These are phyloP conservation scores for Pouteria campechiana DNA, from an alignment of 179 eudicot species.

Conservation along the genomic window DNA sequence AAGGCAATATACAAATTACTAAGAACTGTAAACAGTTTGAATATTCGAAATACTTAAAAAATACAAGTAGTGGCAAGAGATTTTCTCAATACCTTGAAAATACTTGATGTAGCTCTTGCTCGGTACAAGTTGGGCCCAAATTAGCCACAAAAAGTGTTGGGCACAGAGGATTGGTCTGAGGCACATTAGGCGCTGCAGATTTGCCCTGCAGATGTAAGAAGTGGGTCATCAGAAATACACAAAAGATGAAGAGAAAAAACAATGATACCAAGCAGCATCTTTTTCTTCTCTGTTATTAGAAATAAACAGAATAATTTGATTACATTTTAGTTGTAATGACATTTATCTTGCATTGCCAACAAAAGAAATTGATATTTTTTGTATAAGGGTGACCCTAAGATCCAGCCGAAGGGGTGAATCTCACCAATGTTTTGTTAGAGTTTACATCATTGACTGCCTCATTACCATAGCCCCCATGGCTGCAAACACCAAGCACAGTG, in stretches of 20 bases:
- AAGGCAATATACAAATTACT: not conserved
- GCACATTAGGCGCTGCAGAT: slow-evolving; percentile 20
- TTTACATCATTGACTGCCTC: slow-evolving; percentile 26
- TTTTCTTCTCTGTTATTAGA: too few species aligned
- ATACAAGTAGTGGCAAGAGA: not conserved
- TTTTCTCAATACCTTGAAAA: slow-evolving; percentile 48
- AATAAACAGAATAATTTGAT: too few species aligned
- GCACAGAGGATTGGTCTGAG: slow-evolving; percentile 54
- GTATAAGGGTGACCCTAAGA: too few species aligned
- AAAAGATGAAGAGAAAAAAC: too few species aligned
- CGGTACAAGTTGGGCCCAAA: slow-evolving; percentile 57
- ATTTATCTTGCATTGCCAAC: too few species aligned
- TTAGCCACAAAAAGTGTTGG: slow-evolving; percentile 86
- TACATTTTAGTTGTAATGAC: too few species aligned
- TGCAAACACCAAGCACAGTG: slow-evolving; percentile 14
- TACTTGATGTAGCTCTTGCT: slow-evolving; percentile 68
- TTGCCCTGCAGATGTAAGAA: slow-evolving; percentile 16
- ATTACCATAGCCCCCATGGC: slow-evolving; percentile 33
- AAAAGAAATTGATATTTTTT: too few species aligned
- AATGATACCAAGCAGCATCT: too few species aligned
- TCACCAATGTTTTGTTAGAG: slow-evolving; percentile 36
- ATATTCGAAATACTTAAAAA: not conserved
- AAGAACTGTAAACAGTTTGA: slow-evolving; percentile 3
- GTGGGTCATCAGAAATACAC: too few species aligned
- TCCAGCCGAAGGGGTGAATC: slow-evolving; percentile 1